phyloP scores from a whole-genome alignment of 164 flowering plant species.

The Hamamelis virginiana region DNA sequence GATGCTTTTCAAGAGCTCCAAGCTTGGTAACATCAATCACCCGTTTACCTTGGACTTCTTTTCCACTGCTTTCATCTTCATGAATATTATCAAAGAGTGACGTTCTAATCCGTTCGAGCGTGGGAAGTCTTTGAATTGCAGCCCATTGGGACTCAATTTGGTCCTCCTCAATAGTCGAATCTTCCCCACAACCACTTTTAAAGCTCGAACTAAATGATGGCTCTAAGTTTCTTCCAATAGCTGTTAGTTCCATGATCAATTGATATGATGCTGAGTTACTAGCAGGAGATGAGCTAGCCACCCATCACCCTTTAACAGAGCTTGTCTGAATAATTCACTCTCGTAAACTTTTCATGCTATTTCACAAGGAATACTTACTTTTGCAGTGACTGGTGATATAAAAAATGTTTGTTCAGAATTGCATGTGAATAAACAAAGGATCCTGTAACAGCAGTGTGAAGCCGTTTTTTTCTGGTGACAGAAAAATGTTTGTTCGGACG shows the following conservation, averaged over 20 bases:
- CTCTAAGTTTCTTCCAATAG: constrained; percentile 3
- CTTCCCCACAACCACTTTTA: not conserved
- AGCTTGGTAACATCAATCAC: constrained; percentile 43
- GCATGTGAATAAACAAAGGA: too few relatives aligned
- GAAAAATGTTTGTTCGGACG: too few relatives aligned
- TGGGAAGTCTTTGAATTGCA: constrained; percentile 44
- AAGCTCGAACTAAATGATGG: constrained; percentile 13
- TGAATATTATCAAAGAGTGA: constrained; percentile 19
- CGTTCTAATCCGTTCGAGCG: constrained; percentile 27
- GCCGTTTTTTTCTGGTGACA: too few relatives aligned
- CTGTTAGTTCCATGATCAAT: constrained; percentile 11
- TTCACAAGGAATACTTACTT: too few relatives aligned
- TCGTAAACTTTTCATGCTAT: too few relatives aligned
- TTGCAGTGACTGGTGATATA: too few relatives aligned
- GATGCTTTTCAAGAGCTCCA: constrained; percentile 39
- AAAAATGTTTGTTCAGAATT: too few relatives aligned
- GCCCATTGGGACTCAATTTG: constrained; percentile 35
- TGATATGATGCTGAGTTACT: not conserved
- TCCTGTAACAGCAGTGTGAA: too few relatives aligned
- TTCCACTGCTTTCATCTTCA: not conserved
- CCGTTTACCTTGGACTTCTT: constrained; percentile 11
- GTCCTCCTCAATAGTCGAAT: constrained; percentile 21
- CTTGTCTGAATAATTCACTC: too few relatives aligned
- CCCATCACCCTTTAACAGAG: too few relatives aligned
- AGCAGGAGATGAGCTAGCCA: too few relatives aligned